Evolutionary conservation across 768 basidiomycete genomes (phyloP), one percentile per base, ranked within the genome.

Genomic region (Floccularia luteovirens): DNA sequence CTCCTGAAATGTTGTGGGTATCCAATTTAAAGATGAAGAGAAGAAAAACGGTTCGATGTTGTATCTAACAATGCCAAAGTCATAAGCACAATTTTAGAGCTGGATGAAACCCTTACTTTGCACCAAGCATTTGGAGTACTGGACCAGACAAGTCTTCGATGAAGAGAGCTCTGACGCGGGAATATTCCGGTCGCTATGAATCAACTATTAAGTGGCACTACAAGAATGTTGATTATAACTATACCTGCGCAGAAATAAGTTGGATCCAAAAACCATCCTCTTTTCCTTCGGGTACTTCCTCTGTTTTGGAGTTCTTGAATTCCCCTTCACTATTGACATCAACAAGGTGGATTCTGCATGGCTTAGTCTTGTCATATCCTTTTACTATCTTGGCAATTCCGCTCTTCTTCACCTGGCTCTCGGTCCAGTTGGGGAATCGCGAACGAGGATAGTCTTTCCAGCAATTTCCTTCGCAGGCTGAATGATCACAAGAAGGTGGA

Each of bases 371-470:
- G 39, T 58, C 38, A 42, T 66, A 61, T 7, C 64, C 52, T 0
- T 43, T 36, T 24, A 70, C 61, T 1, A 63, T 69, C 10, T 51
- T 53, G 12, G 51, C 43, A 27, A 72, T 70, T 40, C 61, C 59
- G 48, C 69, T 69, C 38, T 63, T 62, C 25, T 47, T 46, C 2
- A 68, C 61, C 44, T 78, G 76, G 10, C 50, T 49, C 6, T 52
- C 45, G 0, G 74, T 77, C 78, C 78, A 77, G 42, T 77, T 79
- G 12, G 72, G 75, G 45, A 74, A 80, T 24, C 56, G 56, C 5
- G 68, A 68, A 34, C 70, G 63, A 4, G 70, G 70, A 42, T 70
- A 72, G 0, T 53, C 54, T 38, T 30, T 57, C 64, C 65, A 70
- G 44, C 69, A 70, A 6, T 23, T 11, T 10, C 56, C 57, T 13